phyloP scores from a whole-genome alignment of 1,284 basidiomycete genomes.

The Ceratorhiza oryzae-sativae region DNA sequence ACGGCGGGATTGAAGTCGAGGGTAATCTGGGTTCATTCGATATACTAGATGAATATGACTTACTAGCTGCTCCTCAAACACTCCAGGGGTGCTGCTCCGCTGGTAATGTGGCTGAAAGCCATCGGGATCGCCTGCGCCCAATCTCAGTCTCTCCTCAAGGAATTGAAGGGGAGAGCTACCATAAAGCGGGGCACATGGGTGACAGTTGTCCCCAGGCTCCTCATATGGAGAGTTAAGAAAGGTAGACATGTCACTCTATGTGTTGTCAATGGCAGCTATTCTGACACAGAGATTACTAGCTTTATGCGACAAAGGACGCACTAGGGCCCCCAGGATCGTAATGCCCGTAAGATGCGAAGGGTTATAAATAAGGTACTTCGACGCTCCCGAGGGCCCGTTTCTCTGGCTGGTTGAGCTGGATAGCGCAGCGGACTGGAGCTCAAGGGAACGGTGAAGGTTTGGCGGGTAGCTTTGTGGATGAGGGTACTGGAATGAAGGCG shows the following conservation, averaged over 20 bases:
- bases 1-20: no score
- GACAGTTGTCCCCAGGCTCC: no score
- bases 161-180: neutral
- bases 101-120: neutral
- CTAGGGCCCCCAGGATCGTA: no score
- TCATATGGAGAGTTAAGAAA: neutral
- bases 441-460: no score
- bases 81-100: neutral
- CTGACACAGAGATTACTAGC: neutral
- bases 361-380: neutral
- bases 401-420: no score
- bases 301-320: neutral
- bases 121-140: neutral
- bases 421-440: no score
- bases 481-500: no score
- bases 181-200: neutral
- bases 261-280: neutral
- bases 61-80: neutral
- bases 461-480: no score
- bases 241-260: neutral
- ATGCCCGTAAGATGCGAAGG: neutral
- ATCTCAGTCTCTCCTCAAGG: neutral
- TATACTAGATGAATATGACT: neutral
- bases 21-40: neutral
- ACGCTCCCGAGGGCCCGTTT: neutral